phyloP scores from a whole-genome alignment of 2,329 filamentous ascomycete genomes.

The Colletotrichum phormii region DNA sequence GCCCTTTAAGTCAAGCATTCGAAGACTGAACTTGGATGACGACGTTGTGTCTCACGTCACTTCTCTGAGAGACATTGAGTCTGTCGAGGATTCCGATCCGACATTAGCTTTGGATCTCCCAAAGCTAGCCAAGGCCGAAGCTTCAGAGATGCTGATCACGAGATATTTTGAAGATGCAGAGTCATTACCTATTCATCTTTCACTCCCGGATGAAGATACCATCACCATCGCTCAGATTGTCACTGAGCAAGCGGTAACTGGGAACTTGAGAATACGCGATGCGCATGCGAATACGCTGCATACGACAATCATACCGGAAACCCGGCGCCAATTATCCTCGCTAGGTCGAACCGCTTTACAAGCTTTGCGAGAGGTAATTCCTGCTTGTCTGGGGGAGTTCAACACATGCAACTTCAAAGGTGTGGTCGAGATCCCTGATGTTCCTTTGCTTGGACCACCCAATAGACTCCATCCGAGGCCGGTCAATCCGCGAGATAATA shows the following conservation, averaged over 20 bases:
- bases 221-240: constrained; percentile 77
- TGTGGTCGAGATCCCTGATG: constrained; percentile 39
- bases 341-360: constrained; percentile 61
- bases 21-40: constrained; percentile 59
- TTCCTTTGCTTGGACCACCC: constrained; percentile 61
- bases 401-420: constrained; percentile 33
- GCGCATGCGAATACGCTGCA: constrained; percentile 28
- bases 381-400: constrained; percentile 55
- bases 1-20: constrained; percentile 61
- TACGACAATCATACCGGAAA: constrained; percentile 44
- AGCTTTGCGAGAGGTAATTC: constrained; percentile 58
- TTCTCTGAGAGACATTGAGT: constrained; percentile 62
- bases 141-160: constrained; percentile 61
- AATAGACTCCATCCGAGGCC: constrained; percentile 63
- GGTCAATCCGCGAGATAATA: constrained; percentile 54
- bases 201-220: constrained; percentile 67
- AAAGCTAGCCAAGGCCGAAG: constrained; percentile 59
- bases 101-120: constrained; percentile 62
- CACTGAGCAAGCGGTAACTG: constrained; percentile 75
- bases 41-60: constrained; percentile 65
- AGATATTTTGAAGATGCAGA: constrained; percentile 71
- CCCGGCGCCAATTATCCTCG: constrained; percentile 55
- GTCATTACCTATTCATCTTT: constrained; percentile 58
- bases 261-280: constrained; percentile 43
- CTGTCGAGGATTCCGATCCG: constrained; percentile 58